These are phyloP conservation scores for Phytophthora pisi DNA, from an alignment of 352 stramenopile genomes.

Conservation along the genomic window DNA sequence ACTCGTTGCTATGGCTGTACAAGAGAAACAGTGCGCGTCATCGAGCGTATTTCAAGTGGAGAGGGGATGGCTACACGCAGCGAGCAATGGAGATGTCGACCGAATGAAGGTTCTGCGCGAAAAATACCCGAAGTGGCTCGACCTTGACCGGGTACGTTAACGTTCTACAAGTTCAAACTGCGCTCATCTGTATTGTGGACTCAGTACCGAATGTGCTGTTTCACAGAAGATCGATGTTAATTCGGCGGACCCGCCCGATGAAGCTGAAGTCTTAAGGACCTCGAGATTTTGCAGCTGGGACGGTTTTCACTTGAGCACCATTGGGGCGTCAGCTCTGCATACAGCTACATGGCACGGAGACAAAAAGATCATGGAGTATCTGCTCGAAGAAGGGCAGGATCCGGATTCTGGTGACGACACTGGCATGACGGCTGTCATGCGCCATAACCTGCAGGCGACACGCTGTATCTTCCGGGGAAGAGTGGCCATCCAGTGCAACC, in stretches of 20 bases:
- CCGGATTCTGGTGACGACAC: conserved; percentile 17
- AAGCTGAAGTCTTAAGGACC: not conserved
- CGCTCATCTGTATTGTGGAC: not conserved
- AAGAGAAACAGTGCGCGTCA: not conserved
- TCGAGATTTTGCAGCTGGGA: conserved; percentile 23
- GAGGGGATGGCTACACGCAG: conserved; percentile 12
- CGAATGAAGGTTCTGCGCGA: conserved; percentile 8
- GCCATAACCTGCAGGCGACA: conserved; percentile 17
- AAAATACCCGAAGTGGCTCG: conserved; percentile 4
- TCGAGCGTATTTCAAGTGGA: not conserved
- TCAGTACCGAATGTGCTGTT: not conserved
- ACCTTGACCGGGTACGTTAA: conserved; percentile 12
- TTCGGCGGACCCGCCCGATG: not conserved
- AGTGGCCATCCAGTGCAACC: conserved; percentile 24
- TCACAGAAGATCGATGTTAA: not conserved
- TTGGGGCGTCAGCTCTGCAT: conserved; percentile 23
- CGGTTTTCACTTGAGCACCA: conserved; percentile 17
- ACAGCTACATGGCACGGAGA: conserved; percentile 23
- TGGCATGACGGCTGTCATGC: conserved; percentile 24
- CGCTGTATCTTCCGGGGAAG: conserved; percentile 24
- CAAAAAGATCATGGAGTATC: conserved; percentile 11
- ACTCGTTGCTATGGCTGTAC: not conserved
- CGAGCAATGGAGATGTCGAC: conserved; percentile 6
- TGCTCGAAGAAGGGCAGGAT: conserved; percentile 18
- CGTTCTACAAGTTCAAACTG: not conserved